Evolutionary conservation across 805 yeast species (phyloP).

Genomic region (Pichia ethanolica): DNA sequence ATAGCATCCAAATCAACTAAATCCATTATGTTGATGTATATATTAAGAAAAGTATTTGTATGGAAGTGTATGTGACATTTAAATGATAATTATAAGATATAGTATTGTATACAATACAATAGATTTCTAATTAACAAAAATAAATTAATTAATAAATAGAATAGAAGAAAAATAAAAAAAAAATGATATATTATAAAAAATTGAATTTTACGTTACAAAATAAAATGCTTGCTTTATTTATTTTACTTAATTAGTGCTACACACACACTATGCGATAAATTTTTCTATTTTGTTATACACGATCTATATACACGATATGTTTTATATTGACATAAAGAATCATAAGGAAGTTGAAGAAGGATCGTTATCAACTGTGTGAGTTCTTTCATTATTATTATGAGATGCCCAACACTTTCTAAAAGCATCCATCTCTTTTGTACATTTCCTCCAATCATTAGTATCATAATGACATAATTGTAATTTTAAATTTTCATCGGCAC

Average conservation of each 20-base stretch:
- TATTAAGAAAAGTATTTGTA: not conserved
- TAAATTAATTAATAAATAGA: too few relatives aligned
- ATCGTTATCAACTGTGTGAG: conserved; percentile 31
- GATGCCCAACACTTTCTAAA: conserved; percentile 37
- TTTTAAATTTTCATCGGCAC: conserved; percentile 63
- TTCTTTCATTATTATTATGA: conserved; percentile 32
- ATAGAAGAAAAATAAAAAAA: too few relatives aligned
- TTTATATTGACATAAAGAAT: not conserved
- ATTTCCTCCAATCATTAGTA: conserved; percentile 73
- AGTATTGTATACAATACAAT: too few relatives aligned
- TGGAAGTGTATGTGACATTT: too few relatives aligned
- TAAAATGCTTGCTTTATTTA: too few relatives aligned
- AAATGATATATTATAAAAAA: too few relatives aligned
- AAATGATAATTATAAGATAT: too few relatives aligned
- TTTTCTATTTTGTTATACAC: too few relatives aligned
- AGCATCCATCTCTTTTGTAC: conserved; percentile 49
- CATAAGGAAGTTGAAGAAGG: not conserved
- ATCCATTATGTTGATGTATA: not conserved
- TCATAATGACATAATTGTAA: conserved; percentile 76
- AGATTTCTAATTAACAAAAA: too few relatives aligned
- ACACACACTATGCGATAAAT: too few relatives aligned
- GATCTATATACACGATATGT: not conserved
- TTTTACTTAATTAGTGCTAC: too few relatives aligned
- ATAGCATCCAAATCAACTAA: conserved; percentile 1
- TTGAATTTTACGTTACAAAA: too few relatives aligned